phyloP scores from a whole-genome alignment of 1,284 basidiomycete genomes.

The Macrocybe sp. region DNA sequence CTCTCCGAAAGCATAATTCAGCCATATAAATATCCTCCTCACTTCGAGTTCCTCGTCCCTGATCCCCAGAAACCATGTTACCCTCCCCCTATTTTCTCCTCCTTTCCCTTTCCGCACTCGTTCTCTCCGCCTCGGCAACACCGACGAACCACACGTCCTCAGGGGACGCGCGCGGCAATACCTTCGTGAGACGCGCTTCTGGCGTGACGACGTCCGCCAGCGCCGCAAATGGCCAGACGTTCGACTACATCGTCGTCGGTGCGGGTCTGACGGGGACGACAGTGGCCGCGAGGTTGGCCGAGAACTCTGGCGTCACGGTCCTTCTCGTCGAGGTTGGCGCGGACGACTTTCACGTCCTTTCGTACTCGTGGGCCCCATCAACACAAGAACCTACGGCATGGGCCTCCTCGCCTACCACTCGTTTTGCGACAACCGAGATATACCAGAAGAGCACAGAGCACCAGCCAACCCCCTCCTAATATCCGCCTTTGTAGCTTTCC shows the following conservation, averaged over 20 bases:
- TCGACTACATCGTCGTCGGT: conserved; percentile 64
- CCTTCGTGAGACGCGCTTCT: conserved; percentile 22
- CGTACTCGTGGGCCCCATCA: conserved; percentile 7
- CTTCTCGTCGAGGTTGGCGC: conserved; percentile 54
- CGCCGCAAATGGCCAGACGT: conserved; percentile 31
- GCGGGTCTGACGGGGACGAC: conserved; percentile 57
- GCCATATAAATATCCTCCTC: too few relatives aligned
- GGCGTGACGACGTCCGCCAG: conserved; percentile 27
- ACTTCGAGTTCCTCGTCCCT: too few relatives aligned
- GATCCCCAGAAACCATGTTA: too few relatives aligned
- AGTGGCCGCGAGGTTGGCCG: conserved; percentile 54
- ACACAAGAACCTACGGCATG: conserved; percentile 12
- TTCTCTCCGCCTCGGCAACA: too few relatives aligned
- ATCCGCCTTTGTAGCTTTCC: conserved; percentile 21
- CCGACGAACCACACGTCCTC: too few relatives aligned
- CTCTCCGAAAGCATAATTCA: too few relatives aligned
- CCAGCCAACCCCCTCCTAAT: conserved; percentile 5
- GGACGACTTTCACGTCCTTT: conserved; percentile 11
- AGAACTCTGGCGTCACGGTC: conserved; percentile 43
- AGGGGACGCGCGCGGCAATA: too few relatives aligned
- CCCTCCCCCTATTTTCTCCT: too few relatives aligned
- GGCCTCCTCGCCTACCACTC: conserved; percentile 14
- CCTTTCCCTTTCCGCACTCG: too few relatives aligned
- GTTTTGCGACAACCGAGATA: conserved; percentile 12
- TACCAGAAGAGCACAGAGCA: conserved; percentile 7